Base-by-base conservation (phyloP, 2,329 filamentous ascomycete species). In the Pezicula rhizophila region DNA sequence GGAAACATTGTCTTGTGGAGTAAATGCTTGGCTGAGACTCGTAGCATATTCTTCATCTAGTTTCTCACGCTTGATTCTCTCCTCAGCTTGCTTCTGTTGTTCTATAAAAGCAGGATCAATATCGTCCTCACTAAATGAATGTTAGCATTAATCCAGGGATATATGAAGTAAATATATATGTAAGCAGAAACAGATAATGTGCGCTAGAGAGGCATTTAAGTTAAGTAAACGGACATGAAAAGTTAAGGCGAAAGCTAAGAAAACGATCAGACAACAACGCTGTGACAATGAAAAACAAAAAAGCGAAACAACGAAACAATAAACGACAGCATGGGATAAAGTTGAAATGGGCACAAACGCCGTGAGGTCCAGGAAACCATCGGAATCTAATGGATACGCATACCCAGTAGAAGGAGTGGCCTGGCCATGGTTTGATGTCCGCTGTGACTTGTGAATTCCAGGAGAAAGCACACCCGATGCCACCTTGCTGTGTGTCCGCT, bases 31-130 rank as follows among this genome's bases (percentile, higher is more conserved):
- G 41, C 12, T 48, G 31, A 34, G 52, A 14, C 41, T 52, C 15
- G 58, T 58, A 23, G 66, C 66, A 52, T 60, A 57, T 25, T 63
- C 62, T 47, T 52, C 63, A 49, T 69, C 69, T 12, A 62, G 54
- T 43, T 65, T 66, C 28, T 64, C 63, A 34, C 64, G 66, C 46
- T 64, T 57, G 35, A 64, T 66, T 46, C 64, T 63, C 23, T 71
- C 68, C 45, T 68, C 72, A 56, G 31, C 69, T 57, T 46, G 68
- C 65, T 57, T 55, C 26, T 61, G 57, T 20, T 47, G 46, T 41
- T 51, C 44, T 11, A 51, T 41, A 34, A 49, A 49, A 14, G 49
- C 31, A 8, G 31, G 35, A 17, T 59, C 55, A 33, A 58, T 52
- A 12, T 58, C 52, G 7, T 62, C 60, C 34, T 64, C 60, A 28